A percentile compares a stretch with the other conserved stretches of the same genome.
phyloP scores from a whole-genome alignment of 345 rosid genomes.

The Lumnitzera racemosa region DNA sequence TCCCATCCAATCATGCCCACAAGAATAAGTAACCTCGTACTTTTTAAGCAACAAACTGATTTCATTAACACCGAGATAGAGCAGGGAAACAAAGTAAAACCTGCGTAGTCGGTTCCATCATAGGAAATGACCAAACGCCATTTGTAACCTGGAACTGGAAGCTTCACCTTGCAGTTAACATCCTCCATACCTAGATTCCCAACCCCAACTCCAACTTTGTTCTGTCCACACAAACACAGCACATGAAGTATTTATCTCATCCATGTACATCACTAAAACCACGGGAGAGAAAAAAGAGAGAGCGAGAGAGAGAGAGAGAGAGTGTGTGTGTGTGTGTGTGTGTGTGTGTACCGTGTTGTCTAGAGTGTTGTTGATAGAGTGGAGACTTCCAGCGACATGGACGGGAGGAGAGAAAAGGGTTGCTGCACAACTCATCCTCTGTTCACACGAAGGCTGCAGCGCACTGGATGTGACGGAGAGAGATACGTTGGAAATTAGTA shows the following conservation, averaged over 20 bases:
- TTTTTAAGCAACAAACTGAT: neutral
- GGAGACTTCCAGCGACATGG: constrained; percentile 7
- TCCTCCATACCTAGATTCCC: constrained; percentile 1
- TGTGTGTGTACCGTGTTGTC: neutral
- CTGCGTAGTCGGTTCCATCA: constrained; percentile 77
- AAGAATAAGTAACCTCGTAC: neutral
- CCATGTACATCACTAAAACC: too few relatives aligned
- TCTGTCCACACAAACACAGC: constrained; percentile 5
- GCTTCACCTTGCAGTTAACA: constrained; percentile 17
- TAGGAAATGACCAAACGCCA: constrained; percentile 86
- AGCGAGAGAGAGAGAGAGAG: neutral
- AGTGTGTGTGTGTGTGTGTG: too few relatives aligned
- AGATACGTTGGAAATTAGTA: too few relatives aligned
- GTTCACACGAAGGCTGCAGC: too few relatives aligned
- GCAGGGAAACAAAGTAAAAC: constrained; percentile 16
- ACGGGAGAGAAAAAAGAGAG: neutral
- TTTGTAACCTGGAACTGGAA: constrained; percentile 26
- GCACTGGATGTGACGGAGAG: too few relatives aligned
- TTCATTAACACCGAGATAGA: too few relatives aligned
- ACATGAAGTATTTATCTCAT: neutral
- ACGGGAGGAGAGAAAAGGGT: constrained; percentile 30
- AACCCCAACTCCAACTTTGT: constrained; percentile 10
- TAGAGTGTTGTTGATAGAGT: constrained; percentile 8
- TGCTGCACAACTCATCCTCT: constrained; percentile 30
- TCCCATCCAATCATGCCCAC: too few relatives aligned